phyloP scores from a whole-genome alignment of 1,284 basidiomycete genomes.

The Austropuccinia psidii region DNA sequence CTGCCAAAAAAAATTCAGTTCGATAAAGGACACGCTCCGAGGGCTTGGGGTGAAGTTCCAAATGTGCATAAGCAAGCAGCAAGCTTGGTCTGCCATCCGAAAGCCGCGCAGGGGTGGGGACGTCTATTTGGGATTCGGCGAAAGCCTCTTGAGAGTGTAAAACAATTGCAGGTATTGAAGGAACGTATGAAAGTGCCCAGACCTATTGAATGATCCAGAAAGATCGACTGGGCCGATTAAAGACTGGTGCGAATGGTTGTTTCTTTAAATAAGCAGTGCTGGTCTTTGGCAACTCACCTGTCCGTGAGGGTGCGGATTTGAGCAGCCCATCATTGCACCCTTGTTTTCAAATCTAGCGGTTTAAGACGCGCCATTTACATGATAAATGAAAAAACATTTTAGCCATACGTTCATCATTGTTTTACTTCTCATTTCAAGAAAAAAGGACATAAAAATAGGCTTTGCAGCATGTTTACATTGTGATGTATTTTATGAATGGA shows the following conservation, averaged over 20 bases:
- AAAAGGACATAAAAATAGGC: too few relatives aligned
- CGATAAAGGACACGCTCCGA: slow-evolving; percentile 57
- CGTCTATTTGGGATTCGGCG: slow-evolving; percentile 43
- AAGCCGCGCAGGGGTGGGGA: slow-evolving; percentile 56
- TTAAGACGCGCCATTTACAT: background rate
- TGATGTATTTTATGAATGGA: slow-evolving; percentile 46
- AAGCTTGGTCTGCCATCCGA: slow-evolving; percentile 61
- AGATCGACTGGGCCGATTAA: background rate
- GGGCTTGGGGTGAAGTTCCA: slow-evolving; percentile 58
- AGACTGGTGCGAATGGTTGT: background rate
- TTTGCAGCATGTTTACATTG: too few relatives aligned
- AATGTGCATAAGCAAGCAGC: slow-evolving; percentile 72
- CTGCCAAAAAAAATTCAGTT: slow-evolving; percentile 72
- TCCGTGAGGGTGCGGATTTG: slow-evolving; percentile 90
- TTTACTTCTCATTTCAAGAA: too few relatives aligned
- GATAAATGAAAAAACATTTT: background rate
- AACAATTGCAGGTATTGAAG: slow-evolving; percentile 48
- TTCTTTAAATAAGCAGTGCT: slow-evolving; percentile 34
- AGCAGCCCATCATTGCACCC: slow-evolving; percentile 91
- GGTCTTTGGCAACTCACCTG: slow-evolving; percentile 65
- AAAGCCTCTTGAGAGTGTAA: slow-evolving; percentile 56
- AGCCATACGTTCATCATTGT: background rate
- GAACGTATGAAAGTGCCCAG: slow-evolving; percentile 58
- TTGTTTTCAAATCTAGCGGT: slow-evolving; percentile 63
- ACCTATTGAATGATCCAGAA: slow-evolving; percentile 37